Base-by-base conservation (phyloP, 805 yeast species). In the Starmera caribaea region DNA sequence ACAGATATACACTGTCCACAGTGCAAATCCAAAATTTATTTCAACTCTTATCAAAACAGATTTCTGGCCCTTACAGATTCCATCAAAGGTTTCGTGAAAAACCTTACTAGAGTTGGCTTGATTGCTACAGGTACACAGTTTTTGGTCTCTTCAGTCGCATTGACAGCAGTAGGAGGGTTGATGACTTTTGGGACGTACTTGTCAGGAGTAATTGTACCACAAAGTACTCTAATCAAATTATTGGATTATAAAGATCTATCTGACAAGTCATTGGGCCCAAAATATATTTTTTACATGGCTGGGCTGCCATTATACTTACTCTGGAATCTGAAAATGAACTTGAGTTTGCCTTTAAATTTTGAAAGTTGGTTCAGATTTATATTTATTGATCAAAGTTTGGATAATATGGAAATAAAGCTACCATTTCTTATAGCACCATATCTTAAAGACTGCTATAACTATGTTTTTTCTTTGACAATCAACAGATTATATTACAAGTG, bases 401-500 rank as follows among this genome's bases (percentile, higher is more conserved):
- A 28, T 12, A 6, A 28, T 30, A n/a, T 15, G 14, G 14, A n/a
- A 8, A n/a, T n/a, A 12, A 29, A 29, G 13, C 8, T 15, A n/a
- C 14, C 16, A 12, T 8, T 30, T 3, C 15, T 15, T 8, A n/a
- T 30, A n/a, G 9, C 9, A n/a, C 16, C 32, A 4, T n/a, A n/a
- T n/a, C n/a, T 13, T 10, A 8, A 8, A 8, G 14, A n/a, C 13
- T n/a, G n/a, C 14, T 49, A 50, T 30, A 36, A 37, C 27, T 16
- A 47, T 8, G 13, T 47, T 8, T 50, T 43, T 40, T 38, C 35
- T 14, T 33, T 50, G 29, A 46, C 54, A 1, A 38, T 50, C 21
- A 62, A 62, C 42, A 45, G 61, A 30, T 8, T 59, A 2, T 61
- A 62, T 41, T 62, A 58, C 39, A 43, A 41, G 13, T 57, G 58